Percentiles rank a stretch among this genome's conserved stretches.
Evolutionary conservation across 1,139 yeast genomes (phyloP).

Genomic region (Saccharomyces uvarum): DNA sequence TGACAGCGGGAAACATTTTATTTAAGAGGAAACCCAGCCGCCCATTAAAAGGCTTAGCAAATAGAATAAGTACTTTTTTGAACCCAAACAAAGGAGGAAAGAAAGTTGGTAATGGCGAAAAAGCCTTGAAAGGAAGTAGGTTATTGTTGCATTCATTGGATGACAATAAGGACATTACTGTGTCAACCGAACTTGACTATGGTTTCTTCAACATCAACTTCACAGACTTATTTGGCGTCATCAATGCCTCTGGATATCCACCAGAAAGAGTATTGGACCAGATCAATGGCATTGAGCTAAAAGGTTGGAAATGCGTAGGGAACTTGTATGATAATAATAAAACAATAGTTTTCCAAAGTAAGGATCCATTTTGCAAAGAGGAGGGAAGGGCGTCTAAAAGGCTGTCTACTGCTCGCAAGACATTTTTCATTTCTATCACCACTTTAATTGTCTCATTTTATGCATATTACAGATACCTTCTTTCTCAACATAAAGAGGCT

Average conservation of each 20-base stretch:
- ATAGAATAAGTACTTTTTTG: neutral
- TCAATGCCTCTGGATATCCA: constrained; percentile 17
- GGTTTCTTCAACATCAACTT: constrained; percentile 17
- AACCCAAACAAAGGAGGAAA: neutral
- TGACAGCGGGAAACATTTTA: constrained; percentile 11
- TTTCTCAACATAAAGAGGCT: neutral
- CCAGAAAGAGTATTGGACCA: constrained; percentile 21
- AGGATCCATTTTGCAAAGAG: neutral
- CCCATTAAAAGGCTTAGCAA: neutral
- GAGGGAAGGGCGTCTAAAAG: neutral
- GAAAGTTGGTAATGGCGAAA: neutral
- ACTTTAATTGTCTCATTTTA: constrained; percentile 3
- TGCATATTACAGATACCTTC: constrained; percentile 4
- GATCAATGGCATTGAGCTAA: constrained; percentile 15
- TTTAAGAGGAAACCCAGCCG: neutral
- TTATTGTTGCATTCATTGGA: constrained; percentile 14
- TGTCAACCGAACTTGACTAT: constrained; percentile 9
- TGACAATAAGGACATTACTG: constrained; percentile 6
- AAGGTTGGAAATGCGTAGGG: constrained; percentile 25
- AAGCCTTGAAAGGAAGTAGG: constrained; percentile 9
- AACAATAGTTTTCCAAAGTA: constrained; percentile 3
- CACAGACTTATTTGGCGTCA: constrained; percentile 23
- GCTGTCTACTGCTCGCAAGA: neutral
- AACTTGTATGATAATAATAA: constrained; percentile 6
- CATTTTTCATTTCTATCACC: neutral